phyloP scores from a whole-genome alignment of 495 filamentous ascomycete species.

The Aspergillus ellipticus region DNA sequence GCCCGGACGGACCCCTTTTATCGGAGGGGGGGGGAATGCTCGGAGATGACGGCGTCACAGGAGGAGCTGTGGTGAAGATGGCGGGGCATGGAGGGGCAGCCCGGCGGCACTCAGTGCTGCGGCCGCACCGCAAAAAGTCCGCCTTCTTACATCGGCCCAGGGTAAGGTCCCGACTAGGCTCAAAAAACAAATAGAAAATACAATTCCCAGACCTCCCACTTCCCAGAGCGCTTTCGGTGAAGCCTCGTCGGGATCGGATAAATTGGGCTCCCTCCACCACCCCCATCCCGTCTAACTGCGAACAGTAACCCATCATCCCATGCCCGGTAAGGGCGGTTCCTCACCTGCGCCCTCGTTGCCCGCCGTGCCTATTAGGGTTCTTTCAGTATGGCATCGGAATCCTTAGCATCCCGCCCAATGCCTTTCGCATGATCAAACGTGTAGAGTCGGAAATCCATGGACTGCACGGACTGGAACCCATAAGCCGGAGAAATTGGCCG shows the following conservation, averaged over 20 bases:
- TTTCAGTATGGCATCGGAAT: not conserved
- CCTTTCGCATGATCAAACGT: not conserved
- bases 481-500: not conserved
- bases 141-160: slow-evolving; percentile 10
- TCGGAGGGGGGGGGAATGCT: not conserved
- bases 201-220: slow-evolving; percentile 4
- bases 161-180: not conserved
- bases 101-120: not conserved
- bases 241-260: slow-evolving; percentile 14
- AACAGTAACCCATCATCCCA: not conserved
- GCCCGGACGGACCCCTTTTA: not conserved
- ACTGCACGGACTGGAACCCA: not conserved
- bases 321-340: not conserved
- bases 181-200: too few relatives aligned
- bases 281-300: not conserved
- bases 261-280: not conserved
- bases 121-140: not conserved
- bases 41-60: slow-evolving; percentile 15
- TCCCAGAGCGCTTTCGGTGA: slow-evolving; percentile 22
- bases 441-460: not conserved
- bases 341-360: not conserved
- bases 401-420: not conserved
- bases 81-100: slow-evolving; percentile 40
- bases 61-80: slow-evolving; percentile 12
- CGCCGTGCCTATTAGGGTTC: not conserved